Evolutionary conservation across 2,329 filamentous ascomycete genomes (phyloP), one percentile per base, ranked within the genome.

Genomic region (Neopestalotiopsis clavispora): DNA sequence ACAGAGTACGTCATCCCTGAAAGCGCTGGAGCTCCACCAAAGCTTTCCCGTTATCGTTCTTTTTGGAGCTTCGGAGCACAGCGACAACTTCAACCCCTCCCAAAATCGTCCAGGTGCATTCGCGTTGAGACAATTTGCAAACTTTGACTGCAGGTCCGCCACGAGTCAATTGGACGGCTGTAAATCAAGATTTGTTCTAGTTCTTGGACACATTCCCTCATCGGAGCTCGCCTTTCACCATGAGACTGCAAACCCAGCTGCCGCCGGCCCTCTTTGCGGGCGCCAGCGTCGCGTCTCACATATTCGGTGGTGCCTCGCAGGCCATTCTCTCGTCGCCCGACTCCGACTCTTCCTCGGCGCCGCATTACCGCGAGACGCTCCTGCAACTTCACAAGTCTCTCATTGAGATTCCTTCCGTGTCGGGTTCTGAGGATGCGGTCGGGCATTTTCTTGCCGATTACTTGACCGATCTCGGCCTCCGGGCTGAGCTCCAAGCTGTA

Each of bases 351-450:
- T 40, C 45, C 32, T 38, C 45, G 7, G 64, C 69, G 10, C 69
- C 69, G 14, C 56, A 60, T 3, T 85, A 84, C 73, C 85, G 87
- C 49, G 73, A 81, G 3, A 78, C 81, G 52, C 86, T 97, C 0
- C 85, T 97, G 58, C 85, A 86, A 20, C 86, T 97, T 13, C 94
- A 97, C 81, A 89, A 90, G 66, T 86, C 89, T 17, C 88, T 97
- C n/a, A 86, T 95, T 38, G 85, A 91, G 69, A 91, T 91, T 59
- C 86, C 91, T 64, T 97, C 94, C 0, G 87, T 94, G 71, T 90
- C 88, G 3, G 88, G 88, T 60, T 85, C 91, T 71, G 94, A 97
- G 78, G 82, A 87, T 57, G 81, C 85, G 0, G 90, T 94, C 7
- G 93, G 91, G 58, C 77, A 86, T 62, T 94, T 91, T 80, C 85